Evolutionary conservation across 169 alveolate genomes (phyloP), one percentile per base, ranked within the genome.

Genomic region (Plasmodium knowlesi): DNA sequence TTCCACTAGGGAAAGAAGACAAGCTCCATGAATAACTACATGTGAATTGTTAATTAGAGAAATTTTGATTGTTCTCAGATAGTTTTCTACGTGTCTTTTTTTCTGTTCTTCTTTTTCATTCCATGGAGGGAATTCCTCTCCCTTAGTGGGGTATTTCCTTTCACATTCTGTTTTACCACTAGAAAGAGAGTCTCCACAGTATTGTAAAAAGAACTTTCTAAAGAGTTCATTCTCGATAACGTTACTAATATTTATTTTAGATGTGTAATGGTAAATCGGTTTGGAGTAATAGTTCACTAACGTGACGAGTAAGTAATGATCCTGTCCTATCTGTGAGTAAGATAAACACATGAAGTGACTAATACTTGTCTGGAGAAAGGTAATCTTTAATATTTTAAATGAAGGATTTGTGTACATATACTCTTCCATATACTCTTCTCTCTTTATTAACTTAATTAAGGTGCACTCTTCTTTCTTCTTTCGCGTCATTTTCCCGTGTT

Each of bases 21-120:
- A 88, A 8, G 81, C 80, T 39, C 94, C 94, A 72, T 88, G 70
- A 12, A 88, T 39, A 28, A 88, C 54, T 2, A 88, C 72, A 79
- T 79, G 89, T 0, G 83, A 43, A 22, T 88, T 88, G 72, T 41
- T 88, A 88, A 88, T 54, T 61, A 79, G 37, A 16, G 94, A 34
- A 8, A 88, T 79, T 53, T 88, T 78, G 5, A 88, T 39, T 16
- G 88, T 88, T n/a, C 94, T 88, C 46, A 88, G 70, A 14, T 79
- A 88, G 8, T 53, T 71, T 8, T 88, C 83, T 14, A 88, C 14
- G 72, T 10, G 4, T 79, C 50, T 71, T n/a, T 57, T 19, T 53
- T 86, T 57, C 2, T 16, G 30, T 22, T 14, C 41, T 10, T 25
- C 50, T 8, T 78, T 76, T 46, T 82, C 9, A 3, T 12, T 39